These are phyloP conservation scores for Penicillium alfredii DNA, from an alignment of 495 filamentous ascomycete genomes.

Conservation along the genomic window DNA sequence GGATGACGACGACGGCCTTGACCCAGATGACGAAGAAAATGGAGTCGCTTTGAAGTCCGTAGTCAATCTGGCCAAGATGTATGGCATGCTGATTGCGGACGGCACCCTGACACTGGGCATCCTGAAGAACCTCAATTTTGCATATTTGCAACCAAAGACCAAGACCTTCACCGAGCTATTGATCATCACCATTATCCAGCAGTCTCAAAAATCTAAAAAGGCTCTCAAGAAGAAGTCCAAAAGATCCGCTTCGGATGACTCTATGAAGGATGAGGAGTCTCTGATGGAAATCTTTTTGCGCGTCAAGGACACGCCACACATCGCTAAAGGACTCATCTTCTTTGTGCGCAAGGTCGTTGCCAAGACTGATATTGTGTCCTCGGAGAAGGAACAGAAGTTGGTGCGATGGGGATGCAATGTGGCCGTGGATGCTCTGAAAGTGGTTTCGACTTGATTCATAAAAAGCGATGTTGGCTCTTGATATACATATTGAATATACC, in stretches of 20 bases:
- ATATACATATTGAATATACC: no score
- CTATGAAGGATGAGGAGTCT: slow-evolving; percentile 42
- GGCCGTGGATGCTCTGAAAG: slow-evolving; percentile 53
- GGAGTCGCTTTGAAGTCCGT: slow-evolving; percentile 54
- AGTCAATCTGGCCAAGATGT: slow-evolving; percentile 89
- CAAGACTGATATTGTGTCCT: slow-evolving; percentile 64
- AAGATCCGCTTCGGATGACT: slow-evolving; percentile 18
- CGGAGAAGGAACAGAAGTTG: slow-evolving; percentile 49
- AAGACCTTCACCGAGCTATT: slow-evolving; percentile 73
- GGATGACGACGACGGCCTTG: slow-evolving; percentile 46
- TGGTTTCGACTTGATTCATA: slow-evolving; percentile 31
- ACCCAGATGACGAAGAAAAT: slow-evolving; percentile 44
- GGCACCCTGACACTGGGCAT: slow-evolving; percentile 56
- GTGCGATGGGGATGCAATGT: slow-evolving; percentile 68
- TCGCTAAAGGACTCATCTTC: slow-evolving; percentile 66
- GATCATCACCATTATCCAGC: slow-evolving; percentile 66
- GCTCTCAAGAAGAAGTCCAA: slow-evolving; percentile 19
- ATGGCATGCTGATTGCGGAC: slow-evolving; percentile 64
- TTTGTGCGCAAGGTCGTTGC: slow-evolving; percentile 73
- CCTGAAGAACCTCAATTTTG: slow-evolving; percentile 72
- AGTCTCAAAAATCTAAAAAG: slow-evolving; percentile 44
- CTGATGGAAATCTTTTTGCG: slow-evolving; percentile 62
- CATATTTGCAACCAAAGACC: slow-evolving; percentile 69
- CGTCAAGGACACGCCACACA: slow-evolving; percentile 51
- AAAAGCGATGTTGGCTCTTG: no score